A percentile compares a stretch with the other conserved stretches of the same genome.
These are phyloP conservation scores for Leptographium lundbergii DNA, from an alignment of 2,329 filamentous ascomycete species.

Conservation along the genomic window DNA sequence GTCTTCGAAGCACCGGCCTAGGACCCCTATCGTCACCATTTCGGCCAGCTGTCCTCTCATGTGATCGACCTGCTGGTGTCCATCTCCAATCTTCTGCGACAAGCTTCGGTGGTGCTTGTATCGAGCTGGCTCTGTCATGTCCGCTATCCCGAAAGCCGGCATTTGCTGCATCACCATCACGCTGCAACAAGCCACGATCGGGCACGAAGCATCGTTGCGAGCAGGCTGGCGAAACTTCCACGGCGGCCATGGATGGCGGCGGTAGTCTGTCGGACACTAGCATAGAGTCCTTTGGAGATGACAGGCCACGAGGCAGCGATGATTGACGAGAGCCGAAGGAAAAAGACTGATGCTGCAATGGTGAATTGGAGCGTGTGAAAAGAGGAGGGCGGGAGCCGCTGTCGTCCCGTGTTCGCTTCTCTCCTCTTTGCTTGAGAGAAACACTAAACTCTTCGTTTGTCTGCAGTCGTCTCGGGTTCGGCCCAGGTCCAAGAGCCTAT, in stretches of 20 bases:
- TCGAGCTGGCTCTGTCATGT: background rate
- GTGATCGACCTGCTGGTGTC: background rate
- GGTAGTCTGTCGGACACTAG: background rate
- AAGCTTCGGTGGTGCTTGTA: background rate
- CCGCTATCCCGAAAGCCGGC: background rate
- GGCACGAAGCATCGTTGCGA: background rate
- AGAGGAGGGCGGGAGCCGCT: background rate
- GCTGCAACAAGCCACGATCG: background rate
- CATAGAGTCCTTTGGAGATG: background rate
- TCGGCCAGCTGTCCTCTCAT: background rate
- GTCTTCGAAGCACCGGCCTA: background rate
- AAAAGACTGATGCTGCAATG: background rate
- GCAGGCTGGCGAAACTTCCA: background rate
- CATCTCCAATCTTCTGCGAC: background rate
- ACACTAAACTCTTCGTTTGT: conserved; percentile 1
- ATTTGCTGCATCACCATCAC: background rate
- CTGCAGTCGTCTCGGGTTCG: background rate
- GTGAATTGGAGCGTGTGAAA: background rate
- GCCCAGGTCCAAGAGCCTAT: background rate
- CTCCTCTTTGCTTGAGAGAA: background rate
- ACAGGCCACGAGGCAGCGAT: background rate
- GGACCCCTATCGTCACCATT: background rate
- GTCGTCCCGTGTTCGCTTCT: background rate
- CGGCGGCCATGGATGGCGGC: background rate
- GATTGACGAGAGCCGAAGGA: background rate